Evolutionary conservation across 257 asterid species (phyloP).

Genomic region (Ocimum tenuiflorum): DNA sequence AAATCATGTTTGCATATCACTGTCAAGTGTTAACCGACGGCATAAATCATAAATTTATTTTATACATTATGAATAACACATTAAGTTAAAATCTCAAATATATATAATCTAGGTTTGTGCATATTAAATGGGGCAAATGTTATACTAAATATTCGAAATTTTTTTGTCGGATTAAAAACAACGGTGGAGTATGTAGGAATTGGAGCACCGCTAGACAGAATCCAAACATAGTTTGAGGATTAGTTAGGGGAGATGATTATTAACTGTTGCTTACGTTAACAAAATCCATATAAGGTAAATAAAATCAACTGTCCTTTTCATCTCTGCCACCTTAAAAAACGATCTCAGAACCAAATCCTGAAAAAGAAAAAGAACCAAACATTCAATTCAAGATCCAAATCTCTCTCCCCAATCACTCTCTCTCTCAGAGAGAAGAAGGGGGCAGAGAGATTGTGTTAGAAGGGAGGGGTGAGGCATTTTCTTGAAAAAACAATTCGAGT

Average conservation of each 20-base stretch:
- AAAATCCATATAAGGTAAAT: constrained; percentile 13
- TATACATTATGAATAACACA: too few relatives aligned
- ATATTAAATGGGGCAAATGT: too few relatives aligned
- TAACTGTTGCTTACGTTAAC: constrained; percentile 28
- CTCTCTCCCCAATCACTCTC: constrained; percentile 3
- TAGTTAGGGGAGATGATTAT: constrained; percentile 24
- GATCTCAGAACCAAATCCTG: constrained; percentile 26
- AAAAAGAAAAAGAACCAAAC: constrained; percentile 27
- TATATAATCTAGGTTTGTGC: too few relatives aligned
- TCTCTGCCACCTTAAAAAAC: constrained; percentile 18
- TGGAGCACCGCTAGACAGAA: not conserved
- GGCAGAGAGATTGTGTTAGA: constrained; percentile 29
- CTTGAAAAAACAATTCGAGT: constrained; percentile 18
- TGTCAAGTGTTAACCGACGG: constrained; percentile 30
- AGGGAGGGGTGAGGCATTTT: constrained; percentile 6
- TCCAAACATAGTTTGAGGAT: constrained; percentile 22
- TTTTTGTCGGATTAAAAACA: not conserved
- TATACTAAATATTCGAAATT: too few relatives aligned
- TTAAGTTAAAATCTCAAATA: too few relatives aligned
- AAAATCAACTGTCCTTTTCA: constrained; percentile 23
- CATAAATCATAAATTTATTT: not conserved
- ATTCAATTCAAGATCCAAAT: constrained; percentile 10
- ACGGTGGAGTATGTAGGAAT: not conserved
- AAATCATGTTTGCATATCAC: constrained; percentile 19
- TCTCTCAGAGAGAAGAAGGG: constrained; percentile 12